These are phyloP conservation scores for Aspergillus phoenicis DNA, from an alignment of 2,329 filamentous ascomycete species.

Conservation along the genomic window DNA sequence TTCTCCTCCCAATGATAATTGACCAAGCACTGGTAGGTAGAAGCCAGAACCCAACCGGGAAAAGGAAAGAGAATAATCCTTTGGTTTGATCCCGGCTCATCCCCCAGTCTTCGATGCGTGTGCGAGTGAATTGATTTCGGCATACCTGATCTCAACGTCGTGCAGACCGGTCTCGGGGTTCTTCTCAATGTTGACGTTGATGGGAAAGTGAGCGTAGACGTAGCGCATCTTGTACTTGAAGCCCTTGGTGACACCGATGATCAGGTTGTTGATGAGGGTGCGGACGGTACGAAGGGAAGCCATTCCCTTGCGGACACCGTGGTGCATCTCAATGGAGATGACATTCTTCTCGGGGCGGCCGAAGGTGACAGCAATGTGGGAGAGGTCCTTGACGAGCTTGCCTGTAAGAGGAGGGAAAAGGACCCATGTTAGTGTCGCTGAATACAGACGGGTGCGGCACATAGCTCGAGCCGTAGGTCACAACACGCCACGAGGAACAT, in stretches of 20 bases:
- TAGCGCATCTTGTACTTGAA: slow-evolving; percentile 99
- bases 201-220: slow-evolving; percentile 99
- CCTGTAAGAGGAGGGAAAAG: slow-evolving; percentile 53
- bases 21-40: not conserved
- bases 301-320: slow-evolving; percentile 96
- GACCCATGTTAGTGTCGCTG: slow-evolving; percentile 24
- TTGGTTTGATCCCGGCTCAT: not conserved
- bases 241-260: slow-evolving; percentile 97
- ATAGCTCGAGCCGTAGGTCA: not conserved
- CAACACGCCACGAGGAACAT: not conserved
- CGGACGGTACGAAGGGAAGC: slow-evolving; percentile 97
- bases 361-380: slow-evolving; percentile 96
- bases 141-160: slow-evolving; percentile 97
- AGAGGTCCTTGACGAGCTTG: slow-evolving; percentile 96
- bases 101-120: not conserved
- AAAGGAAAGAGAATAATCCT: not conserved
- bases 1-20: not conserved
- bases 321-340: slow-evolving; percentile 98
- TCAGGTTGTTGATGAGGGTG: slow-evolving; percentile 97
- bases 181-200: slow-evolving; percentile 99
- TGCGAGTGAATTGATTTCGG: slow-evolving; percentile 20
- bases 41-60: not conserved
- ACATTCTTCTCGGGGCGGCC: slow-evolving; percentile 78
- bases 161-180: slow-evolving; percentile 83
- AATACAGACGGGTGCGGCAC: not conserved